Base-by-base conservation (phyloP, 2,329 filamentous ascomycete genomes). In the Kalmusia sp. region DNA sequence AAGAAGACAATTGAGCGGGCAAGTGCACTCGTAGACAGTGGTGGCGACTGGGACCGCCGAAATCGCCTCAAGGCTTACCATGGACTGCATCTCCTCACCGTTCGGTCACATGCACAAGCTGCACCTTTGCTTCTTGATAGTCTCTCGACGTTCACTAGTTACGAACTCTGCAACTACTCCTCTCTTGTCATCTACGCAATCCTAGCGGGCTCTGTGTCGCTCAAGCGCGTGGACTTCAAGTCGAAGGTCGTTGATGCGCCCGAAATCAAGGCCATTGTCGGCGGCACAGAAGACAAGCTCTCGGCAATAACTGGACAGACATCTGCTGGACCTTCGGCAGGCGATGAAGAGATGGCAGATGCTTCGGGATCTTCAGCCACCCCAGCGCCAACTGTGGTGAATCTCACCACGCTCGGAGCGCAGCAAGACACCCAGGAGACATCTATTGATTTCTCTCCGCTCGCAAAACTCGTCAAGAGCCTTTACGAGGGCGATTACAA, bases 11-110 rank as follows among this genome's bases (percentile, higher is more conserved):
- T 98, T 40, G 92, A 96, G 69, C 88, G 93, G 37, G 93, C 93
- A 65, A 92, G 91, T 79, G 84, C 90, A 3, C 83, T 99, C 45
- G 93, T 99, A 28, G 95, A 99, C 73, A 90, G 90, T 62, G 95
- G 95, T 63, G 95, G 95, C 75, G 95, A 99, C 77, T 99, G 95
- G 95, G 95, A 99, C 76, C 90, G 95, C 61, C 89, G 95, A 75
- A 99, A 99, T 82, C 89, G 95, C 56, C 87, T 99, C 70, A 99
- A 99, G 88, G 95, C 95, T 63, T 99, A 99, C 83, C 92, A 96
- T 74, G 95, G 95, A 58, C 84, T 99, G 51, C 90, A 98, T 73
- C 85, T 96, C 52, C 87, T 99, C 63, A 98, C 93, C 21, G 86
- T 95, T 62, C 92, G 95, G 65, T 93, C 92, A 57, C 92, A 98